Percentiles rank a stretch among this genome's conserved stretches.
phyloP scores from a whole-genome alignment of 2,329 filamentous ascomycete species.

The Ramularia endophylla region DNA sequence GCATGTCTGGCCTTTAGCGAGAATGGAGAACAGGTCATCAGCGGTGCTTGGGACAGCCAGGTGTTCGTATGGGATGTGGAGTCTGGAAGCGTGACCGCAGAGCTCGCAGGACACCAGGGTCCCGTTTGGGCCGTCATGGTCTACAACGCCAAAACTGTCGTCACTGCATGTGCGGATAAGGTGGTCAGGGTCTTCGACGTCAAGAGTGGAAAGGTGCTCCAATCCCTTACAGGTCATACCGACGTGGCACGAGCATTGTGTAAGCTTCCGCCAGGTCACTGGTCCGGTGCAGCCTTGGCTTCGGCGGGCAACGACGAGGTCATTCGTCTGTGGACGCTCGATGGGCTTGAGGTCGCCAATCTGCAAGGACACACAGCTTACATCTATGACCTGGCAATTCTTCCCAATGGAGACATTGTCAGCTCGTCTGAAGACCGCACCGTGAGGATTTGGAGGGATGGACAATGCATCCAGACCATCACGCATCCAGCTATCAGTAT shows the following conservation, averaged over 20 bases:
- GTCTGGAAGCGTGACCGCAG: slow-evolving; percentile 72
- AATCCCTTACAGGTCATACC: slow-evolving; percentile 62
- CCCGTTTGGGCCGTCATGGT: slow-evolving; percentile 90
- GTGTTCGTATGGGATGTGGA: slow-evolving; percentile 81
- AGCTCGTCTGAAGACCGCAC: slow-evolving; percentile 95
- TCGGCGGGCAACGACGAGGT: slow-evolving; percentile 90
- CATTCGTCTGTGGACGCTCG: slow-evolving; percentile 79
- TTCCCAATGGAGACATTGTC: slow-evolving; percentile 80
- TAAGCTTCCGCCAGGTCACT: slow-evolving; percentile 66
- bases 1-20: slow-evolving; percentile 77
- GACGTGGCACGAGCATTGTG: slow-evolving; percentile 88
- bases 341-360: slow-evolving; percentile 69
- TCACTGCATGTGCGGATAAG: slow-evolving; percentile 82
- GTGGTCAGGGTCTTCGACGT: slow-evolving; percentile 75
- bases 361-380: slow-evolving; percentile 89
- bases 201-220: slow-evolving; percentile 54
- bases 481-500: slow-evolving; percentile 96
- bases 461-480: slow-evolving; percentile 85
- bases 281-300: slow-evolving; percentile 84
- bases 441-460: slow-evolving; percentile 77
- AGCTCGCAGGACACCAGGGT: slow-evolving; percentile 69
- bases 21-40: slow-evolving; percentile 69
- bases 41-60: slow-evolving; percentile 88
- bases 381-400: slow-evolving; percentile 74
- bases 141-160: slow-evolving; percentile 69